Evolutionary conservation across 148 eudicot genomes (phyloP), one percentile per base, ranked within the genome.

Genomic region (Camellia sinensis): DNA sequence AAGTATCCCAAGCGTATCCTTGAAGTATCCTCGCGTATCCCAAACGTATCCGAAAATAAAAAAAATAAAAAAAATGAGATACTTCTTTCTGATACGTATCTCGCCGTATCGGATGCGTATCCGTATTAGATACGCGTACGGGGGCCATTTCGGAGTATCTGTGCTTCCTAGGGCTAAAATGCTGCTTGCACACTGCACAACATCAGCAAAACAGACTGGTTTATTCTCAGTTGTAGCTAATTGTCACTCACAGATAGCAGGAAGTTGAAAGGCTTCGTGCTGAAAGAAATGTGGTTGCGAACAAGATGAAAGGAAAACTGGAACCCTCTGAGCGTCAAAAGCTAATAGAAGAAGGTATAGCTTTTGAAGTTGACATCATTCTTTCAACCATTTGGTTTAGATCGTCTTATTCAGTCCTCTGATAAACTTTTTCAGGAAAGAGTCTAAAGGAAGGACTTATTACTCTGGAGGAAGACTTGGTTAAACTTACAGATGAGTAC

Each of bases 181-280:
- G 19, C 59, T 22, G 44, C 71, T 13, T 29, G 0, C 12, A 46
- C 14, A 14, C 4, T 62, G 43, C 71, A 54, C 22, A 48, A 45
- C 6, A 44, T 43, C 21, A 11, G 53, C 21, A 29, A 50, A 54
- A 65, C 19, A 67, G 52, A 44, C 45, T 74, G 81, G 84, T 87
- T 83, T 82, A 70, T 83, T 80, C 83, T 82, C 84, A 83, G 80
- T 63, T 70, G 60, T 90, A 85, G 94, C 96, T 95, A 90, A 95
- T 89, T 89, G 88, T 87, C 82, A 61, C 69, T 90, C 86, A 86
- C 94, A 93, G 94, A 93, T 88, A 84, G 88, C 97, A 95, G 98
- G 98, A 93, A 89, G 98, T 95, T 80, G 97, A 95, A 85, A 87
- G 84, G 76, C 93, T 93, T 76, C 96, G 98, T 63, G 89, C 88